These are phyloP conservation scores for Bipolaris sorokiniana DNA, from an alignment of 2,329 filamentous ascomycete genomes.

Conservation along the genomic window DNA sequence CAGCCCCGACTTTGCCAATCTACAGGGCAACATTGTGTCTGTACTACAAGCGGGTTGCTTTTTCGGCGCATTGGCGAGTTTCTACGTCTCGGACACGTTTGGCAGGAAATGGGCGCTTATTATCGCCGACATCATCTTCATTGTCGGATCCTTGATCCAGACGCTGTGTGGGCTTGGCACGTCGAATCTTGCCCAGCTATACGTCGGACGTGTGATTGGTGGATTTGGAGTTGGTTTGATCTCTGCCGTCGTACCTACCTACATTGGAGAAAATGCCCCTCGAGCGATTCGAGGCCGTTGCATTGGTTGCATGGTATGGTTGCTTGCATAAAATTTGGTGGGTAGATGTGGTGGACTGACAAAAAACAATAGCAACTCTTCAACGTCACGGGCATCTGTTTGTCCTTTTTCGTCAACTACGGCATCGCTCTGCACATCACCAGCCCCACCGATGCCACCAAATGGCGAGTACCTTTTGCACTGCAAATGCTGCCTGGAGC, in stretches of 20 bases:
- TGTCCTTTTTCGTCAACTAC: slow-evolving; percentile 62
- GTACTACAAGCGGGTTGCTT: slow-evolving; percentile 55
- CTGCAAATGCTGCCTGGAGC: slow-evolving; percentile 60
- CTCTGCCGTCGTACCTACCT: slow-evolving; percentile 52
- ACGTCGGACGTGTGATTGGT: slow-evolving; percentile 53
- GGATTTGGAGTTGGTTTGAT: slow-evolving; percentile 54
- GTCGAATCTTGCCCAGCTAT: slow-evolving; percentile 48
- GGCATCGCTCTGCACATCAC: slow-evolving; percentile 56
- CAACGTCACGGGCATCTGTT: slow-evolving; percentile 56
- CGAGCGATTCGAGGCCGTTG: slow-evolving; percentile 50
- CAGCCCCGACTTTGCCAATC: slow-evolving; percentile 44
- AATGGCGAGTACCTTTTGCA: slow-evolving; percentile 61
- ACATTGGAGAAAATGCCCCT: slow-evolving; percentile 55
- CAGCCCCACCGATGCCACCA: slow-evolving; percentile 50
- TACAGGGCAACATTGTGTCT: slow-evolving; percentile 54
- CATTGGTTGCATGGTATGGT: slow-evolving; percentile 42
- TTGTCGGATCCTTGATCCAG: slow-evolving; percentile 52
- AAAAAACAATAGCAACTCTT: slow-evolving; percentile 38
- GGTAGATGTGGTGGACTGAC: not conserved
- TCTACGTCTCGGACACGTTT: slow-evolving; percentile 52
- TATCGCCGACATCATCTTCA: slow-evolving; percentile 51
- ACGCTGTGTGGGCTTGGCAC: slow-evolving; percentile 48
- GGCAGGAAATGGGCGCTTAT: slow-evolving; percentile 52
- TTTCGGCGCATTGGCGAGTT: slow-evolving; percentile 52
- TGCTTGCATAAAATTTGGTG: not conserved